Percentiles rank a stretch among this genome's conserved stretches.
phyloP scores from a whole-genome alignment of 1,284 basidiomycete genomes.

The Ganoderma multipileum region DNA sequence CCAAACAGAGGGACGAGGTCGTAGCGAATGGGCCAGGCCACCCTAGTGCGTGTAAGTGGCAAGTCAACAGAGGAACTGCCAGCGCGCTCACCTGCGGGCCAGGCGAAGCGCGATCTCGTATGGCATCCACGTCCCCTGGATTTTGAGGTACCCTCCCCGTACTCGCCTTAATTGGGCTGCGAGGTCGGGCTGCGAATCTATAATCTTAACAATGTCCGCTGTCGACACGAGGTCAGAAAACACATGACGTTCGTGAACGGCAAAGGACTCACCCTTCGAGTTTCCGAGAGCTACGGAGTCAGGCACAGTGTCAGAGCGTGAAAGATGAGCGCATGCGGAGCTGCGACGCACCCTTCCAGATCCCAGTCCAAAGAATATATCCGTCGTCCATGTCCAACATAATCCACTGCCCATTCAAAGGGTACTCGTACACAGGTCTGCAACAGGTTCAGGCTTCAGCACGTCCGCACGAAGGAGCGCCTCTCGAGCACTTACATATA shows the following conservation, averaged over 20 bases:
- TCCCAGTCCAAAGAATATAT: constrained; percentile 87
- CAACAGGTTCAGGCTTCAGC: constrained; percentile 26
- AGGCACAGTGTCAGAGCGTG: constrained; percentile 8
- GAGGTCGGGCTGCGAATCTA: constrained; percentile 86
- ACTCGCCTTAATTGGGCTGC: constrained; percentile 82
- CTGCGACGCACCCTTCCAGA: constrained; percentile 77
- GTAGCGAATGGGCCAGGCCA: constrained; percentile 88
- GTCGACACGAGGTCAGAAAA: constrained; percentile 10
- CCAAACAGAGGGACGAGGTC: constrained; percentile 85
- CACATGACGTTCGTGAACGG: constrained; percentile 8
- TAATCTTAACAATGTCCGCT: constrained; percentile 91
- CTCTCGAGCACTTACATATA: constrained; percentile 64
- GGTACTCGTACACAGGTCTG: constrained; percentile 88
- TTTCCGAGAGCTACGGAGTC: constrained; percentile 74
- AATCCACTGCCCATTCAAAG: constrained; percentile 87
- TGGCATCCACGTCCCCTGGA: constrained; percentile 91
- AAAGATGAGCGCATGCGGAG: constrained; percentile 5
- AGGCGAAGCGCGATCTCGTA: constrained; percentile 83
- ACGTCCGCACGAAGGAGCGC: neutral
- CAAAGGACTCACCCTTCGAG: constrained; percentile 68
- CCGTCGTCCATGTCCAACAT: constrained; percentile 94
- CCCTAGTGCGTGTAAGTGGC: constrained; percentile 50
- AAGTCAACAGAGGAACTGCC: constrained; percentile 25
- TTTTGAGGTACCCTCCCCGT: constrained; percentile 86
- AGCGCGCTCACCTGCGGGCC: constrained; percentile 67